Evolutionary conservation across 495 filamentous ascomycete species (phyloP), one percentile per base, ranked within the genome.

Genomic region (Penicillium riverlandense): DNA sequence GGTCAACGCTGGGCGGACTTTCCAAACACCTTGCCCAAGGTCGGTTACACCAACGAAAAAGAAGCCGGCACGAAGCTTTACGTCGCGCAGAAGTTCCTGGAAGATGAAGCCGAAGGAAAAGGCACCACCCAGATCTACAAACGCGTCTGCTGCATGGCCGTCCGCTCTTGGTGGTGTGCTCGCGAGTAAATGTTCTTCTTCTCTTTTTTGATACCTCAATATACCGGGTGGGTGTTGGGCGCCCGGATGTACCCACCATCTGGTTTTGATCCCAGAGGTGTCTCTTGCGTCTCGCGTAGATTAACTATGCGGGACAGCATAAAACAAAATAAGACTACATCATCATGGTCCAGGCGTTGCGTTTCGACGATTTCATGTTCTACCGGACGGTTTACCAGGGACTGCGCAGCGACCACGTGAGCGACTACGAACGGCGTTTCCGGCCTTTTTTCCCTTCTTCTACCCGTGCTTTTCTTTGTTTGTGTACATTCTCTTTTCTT

Each of bases 91-190:
- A 80, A 79, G 53, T 94, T 95, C 62, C 79, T 95, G 32, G 80
- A 83, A 45, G 77, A 84, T 43, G 83, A 95, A 61, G 77, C 83
- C 30, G 69, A 65, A 39, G 77, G 78, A 13, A 81, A 79, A 40
- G 83, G 83, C 22, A 91, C 87, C 7, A 90, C 83, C 5, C 88
- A 90, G 52, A 83, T 91, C 31, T 78, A 90, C 47, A 85, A 86
- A 49, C 76, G 86, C 27, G 67, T 92, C 29, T 84, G 86, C 51
- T 79, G 83, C 27, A 80, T 92, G 66, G 85, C 83, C 11, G 62
- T 76, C 15, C 68, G 74, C 32, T 69, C 70, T n/a, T 82, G 77
- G 78, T 62, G 66, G 41, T 58, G 69, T 37, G 69, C 63, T 14
- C 62, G 69, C 45, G 68, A 67, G 54, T 71, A 52, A 57, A 7